Conservation (phyloP, 1,139 yeast species). For the Blastobotrys malaysiensis region DNA sequence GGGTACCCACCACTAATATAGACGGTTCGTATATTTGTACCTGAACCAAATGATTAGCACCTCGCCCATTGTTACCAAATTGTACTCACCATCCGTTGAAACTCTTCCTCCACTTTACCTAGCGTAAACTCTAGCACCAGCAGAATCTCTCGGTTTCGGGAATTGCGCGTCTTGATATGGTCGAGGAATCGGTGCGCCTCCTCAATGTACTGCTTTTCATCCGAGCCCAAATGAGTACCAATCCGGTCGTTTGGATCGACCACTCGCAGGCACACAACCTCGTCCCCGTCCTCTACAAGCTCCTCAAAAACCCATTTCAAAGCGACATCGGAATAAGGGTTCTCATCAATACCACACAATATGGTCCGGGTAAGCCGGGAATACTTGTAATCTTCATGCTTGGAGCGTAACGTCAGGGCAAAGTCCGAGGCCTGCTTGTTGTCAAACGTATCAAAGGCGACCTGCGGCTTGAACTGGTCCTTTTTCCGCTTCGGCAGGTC, state of each 20-base stretch:
- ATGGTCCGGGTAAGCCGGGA: constrained; percentile 57
- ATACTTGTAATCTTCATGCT: constrained; percentile 51
- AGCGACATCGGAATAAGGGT: constrained; percentile 53
- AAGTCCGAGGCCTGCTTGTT: constrained; percentile 37
- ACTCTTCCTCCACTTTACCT: constrained; percentile 54
- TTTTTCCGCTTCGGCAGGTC: background rate
- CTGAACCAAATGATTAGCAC: background rate
- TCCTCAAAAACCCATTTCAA: constrained; percentile 64
- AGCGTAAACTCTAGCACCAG: constrained; percentile 56
- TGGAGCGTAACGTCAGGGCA: constrained; percentile 49
- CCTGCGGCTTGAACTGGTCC: constrained; percentile 31
- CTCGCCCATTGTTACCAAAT: background rate
- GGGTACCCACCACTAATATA: constrained; percentile 61
- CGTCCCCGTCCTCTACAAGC: constrained; percentile 59
- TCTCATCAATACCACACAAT: constrained; percentile 56
- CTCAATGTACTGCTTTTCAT: constrained; percentile 36
- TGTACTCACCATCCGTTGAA: constrained; percentile 46
- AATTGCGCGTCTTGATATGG: constrained; percentile 39
- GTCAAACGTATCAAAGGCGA: constrained; percentile 52
- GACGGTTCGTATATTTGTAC: constrained; percentile 57
- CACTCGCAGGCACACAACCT: constrained; percentile 55
- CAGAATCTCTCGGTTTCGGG: constrained; percentile 31
- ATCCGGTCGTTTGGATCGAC: constrained; percentile 37
- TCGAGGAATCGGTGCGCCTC: constrained; percentile 38
- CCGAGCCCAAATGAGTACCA: constrained; percentile 1